Base-by-base conservation (phyloP, 768 basidiomycete species). In the Trametes punicea region DNA sequence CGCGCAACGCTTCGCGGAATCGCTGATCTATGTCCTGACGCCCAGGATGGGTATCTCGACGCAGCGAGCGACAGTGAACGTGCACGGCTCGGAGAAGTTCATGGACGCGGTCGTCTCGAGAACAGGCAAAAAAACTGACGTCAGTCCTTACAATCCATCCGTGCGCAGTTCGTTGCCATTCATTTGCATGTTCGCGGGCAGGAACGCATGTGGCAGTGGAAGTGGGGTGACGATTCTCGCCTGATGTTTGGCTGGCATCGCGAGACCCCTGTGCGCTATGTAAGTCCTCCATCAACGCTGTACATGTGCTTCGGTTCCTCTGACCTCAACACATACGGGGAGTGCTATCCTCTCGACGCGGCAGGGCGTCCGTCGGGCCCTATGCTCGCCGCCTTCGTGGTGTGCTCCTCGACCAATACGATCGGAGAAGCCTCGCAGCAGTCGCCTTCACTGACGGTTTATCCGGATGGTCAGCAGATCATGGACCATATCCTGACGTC, bases 401-500 rank as follows among this genome's bases (percentile, higher is more conserved):
- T 56, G 44, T 44, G 59, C 62, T 15, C 46, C 48, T 10, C 55
- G 54, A 21, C 26, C 0, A n/a, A 18, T 55, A 53, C 3, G 55
- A 49, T 23, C 30, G 55, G 55, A 15, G 44, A 56, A 29, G 56
- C 41, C 29, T 45, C 39, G 8, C 54, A 57, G 10, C 34, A 47
- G n/a, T 57, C 60, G 16, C 56, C 69, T 16, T 57, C 58, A 23
- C 59, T 70, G 27, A 65, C 65, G 42, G 47, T 70, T n/a, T 65
- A 46, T 20, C 65, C 67, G 10, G 57, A 62, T 27, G 73, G 69
- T 4, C 62, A 67, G 20, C 54, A 57, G 10, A 48, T 65, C n/a
- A 61, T 71, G 39, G 71, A 74, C 46, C 69, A 74, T 38, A 70
- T 74, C 30, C 34, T 74, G 11, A 51, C 72, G 6, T 72, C 71